Conservation (phyloP, 2,329 filamentous ascomycete genomes). For the Cladorrhinum sp. region DNA sequence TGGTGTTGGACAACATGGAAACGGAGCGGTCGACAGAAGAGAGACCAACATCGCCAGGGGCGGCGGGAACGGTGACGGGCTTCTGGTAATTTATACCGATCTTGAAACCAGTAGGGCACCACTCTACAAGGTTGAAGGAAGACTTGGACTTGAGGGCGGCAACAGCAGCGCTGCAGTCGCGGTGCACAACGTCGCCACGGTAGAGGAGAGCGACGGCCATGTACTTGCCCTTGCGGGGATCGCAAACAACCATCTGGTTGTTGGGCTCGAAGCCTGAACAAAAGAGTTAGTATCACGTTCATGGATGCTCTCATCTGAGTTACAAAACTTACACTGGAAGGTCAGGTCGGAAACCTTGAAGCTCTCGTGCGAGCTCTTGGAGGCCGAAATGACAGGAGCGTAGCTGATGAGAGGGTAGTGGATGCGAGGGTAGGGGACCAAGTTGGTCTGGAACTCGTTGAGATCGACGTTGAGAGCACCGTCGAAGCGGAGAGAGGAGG, state of each 20-base stretch:
- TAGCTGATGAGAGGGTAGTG: slow-evolving; percentile 74
- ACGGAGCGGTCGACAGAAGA: slow-evolving; percentile 61
- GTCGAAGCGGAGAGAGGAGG: slow-evolving; percentile 68
- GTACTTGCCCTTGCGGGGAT: slow-evolving; percentile 72
- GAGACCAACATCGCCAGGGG: slow-evolving; percentile 55
- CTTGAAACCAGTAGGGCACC: slow-evolving; percentile 75
- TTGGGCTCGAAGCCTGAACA: slow-evolving; percentile 67
- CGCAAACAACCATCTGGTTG: slow-evolving; percentile 76
- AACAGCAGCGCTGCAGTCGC: slow-evolving; percentile 66
- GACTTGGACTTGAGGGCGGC: slow-evolving; percentile 67
- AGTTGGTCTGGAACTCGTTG: slow-evolving; percentile 76
- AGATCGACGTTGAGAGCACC: slow-evolving; percentile 71
- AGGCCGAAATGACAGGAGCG: slow-evolving; percentile 66
- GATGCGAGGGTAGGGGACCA: slow-evolving; percentile 71
- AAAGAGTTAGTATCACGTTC: slow-evolving; percentile 13
- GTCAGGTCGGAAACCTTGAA: slow-evolving; percentile 80
- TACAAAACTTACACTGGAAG: slow-evolving; percentile 60
- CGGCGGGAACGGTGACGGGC: slow-evolving; percentile 55
- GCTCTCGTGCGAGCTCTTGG: slow-evolving; percentile 80
- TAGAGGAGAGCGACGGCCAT: slow-evolving; percentile 72
- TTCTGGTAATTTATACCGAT: slow-evolving; percentile 73
- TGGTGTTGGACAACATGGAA: slow-evolving; percentile 73
- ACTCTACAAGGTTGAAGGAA: slow-evolving; percentile 71
- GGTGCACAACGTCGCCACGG: slow-evolving; percentile 68
- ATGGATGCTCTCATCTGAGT: neutral